phyloP scores from a whole-genome alignment of 2,329 filamentous ascomycete species.

The Fusarium mundagurra region DNA sequence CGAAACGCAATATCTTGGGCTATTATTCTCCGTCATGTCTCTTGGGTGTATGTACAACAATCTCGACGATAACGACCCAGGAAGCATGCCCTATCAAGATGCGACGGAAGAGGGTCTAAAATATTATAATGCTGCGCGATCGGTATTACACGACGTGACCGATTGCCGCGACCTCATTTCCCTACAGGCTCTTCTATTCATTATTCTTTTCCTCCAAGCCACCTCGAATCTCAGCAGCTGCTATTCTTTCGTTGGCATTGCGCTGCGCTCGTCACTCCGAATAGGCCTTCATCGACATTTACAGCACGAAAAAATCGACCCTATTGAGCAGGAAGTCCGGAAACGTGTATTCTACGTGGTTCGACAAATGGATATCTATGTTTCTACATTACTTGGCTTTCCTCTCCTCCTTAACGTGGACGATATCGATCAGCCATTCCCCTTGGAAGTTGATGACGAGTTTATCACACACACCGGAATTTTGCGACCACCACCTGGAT shows the following conservation, averaged over 20 bases:
- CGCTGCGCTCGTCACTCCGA: slow-evolving; percentile 77
- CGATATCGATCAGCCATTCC: slow-evolving; percentile 73
- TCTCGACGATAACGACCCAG: slow-evolving; percentile 63
- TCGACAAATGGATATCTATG: slow-evolving; percentile 76
- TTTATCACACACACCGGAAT: slow-evolving; percentile 71
- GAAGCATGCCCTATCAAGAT: slow-evolving; percentile 58
- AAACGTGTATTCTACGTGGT: slow-evolving; percentile 74
- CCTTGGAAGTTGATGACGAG: slow-evolving; percentile 73
- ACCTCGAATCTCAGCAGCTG: slow-evolving; percentile 82
- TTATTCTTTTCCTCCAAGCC: slow-evolving; percentile 83
- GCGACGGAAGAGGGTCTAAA: slow-evolving; percentile 72
- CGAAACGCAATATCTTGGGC: slow-evolving; percentile 74
- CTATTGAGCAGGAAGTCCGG: slow-evolving; percentile 71
- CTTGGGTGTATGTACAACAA: slow-evolving; percentile 77
- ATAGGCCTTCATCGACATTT: slow-evolving; percentile 82
- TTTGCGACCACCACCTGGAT: slow-evolving; percentile 62
- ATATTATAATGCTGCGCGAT: slow-evolving; percentile 76
- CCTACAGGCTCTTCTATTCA: slow-evolving; percentile 79
- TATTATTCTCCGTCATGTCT: slow-evolving; percentile 76
- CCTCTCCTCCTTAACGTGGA: slow-evolving; percentile 71
- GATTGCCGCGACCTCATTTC: slow-evolving; percentile 79
- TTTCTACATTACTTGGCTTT: slow-evolving; percentile 73
- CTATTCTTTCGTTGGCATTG: slow-evolving; percentile 83
- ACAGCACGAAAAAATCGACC: slow-evolving; percentile 68
- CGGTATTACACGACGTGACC: slow-evolving; percentile 71